Conservation (phyloP, 176 grass and related monocot genomes). For the Cenchrus fungigraminus region DNA sequence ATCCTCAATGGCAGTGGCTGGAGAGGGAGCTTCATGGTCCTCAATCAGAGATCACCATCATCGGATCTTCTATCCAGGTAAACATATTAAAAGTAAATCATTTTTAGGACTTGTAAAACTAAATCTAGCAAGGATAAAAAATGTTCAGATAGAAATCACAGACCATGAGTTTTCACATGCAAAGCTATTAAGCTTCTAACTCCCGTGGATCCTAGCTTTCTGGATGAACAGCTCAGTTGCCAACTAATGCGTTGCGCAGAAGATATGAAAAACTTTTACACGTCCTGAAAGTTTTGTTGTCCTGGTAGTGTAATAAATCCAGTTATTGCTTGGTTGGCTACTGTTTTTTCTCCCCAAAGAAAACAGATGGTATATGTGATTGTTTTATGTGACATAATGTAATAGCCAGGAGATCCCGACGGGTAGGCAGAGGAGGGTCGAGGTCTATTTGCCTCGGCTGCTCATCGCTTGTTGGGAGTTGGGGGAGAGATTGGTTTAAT, state of each 20-base stretch:
- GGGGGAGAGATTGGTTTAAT: no score
- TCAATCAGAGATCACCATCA: slow-evolving; percentile 82
- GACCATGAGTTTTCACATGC: neutral
- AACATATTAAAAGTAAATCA: neutral
- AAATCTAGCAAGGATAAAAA: slow-evolving; percentile 1
- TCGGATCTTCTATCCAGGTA: slow-evolving; percentile 96
- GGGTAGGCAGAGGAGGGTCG: no score
- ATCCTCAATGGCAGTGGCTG: slow-evolving; percentile 91
- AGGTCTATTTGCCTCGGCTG: no score
- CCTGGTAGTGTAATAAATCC: neutral
- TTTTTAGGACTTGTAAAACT: neutral
- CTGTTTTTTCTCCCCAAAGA: neutral
- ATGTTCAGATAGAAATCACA: slow-evolving; percentile 7
- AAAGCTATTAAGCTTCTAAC: neutral
- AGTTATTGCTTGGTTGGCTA: neutral
- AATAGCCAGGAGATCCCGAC: no score
- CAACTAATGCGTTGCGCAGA: slow-evolving; percentile 6
- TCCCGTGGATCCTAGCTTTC: neutral
- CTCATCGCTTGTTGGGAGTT: no score
- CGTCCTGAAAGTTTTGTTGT: no score
- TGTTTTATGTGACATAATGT: neutral
- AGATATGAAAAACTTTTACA: neutral
- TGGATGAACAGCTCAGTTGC: neutral
- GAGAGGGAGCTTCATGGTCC: slow-evolving; percentile 83
- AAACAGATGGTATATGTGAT: neutral